Evolutionary conservation across 805 yeast genomes (phyloP), one percentile per base, ranked within the genome.

Genomic region (Myxozyma mucilagina): DNA sequence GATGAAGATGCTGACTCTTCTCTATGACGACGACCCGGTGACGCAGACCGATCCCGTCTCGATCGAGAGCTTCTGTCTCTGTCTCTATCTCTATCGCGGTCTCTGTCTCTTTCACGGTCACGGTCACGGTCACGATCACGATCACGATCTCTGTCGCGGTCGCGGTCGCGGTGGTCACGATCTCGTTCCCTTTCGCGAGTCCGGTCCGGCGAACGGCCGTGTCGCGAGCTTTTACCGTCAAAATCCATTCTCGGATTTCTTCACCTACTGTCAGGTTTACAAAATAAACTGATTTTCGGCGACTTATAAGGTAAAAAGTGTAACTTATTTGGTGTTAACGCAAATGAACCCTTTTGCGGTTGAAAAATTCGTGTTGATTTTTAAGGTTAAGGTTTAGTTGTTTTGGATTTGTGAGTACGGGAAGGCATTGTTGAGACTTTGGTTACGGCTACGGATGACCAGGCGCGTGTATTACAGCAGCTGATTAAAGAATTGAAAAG

Each of bases 11-110:
- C 29, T 38, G 49, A 16, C 16, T 53, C 65, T 20, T 49, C 53
- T 20, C 65, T 53, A 47, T 60, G 67, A 10, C 64, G 66, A 20
- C 55, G 50, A 35, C 51, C 32, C 7, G 38, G 41, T 8, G 51
- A 47, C 38, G 41, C 16, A 13, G 51, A 47, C 34, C 53, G 47
- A 14, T 60, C 68, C n/a, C 57, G 57, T 18, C 43, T 57, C 52
- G 48, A 35, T 56, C 24, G 61, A 38, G n/a, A 11, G 41, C 36
- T 39, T n/a, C 57, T 41, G n/a, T 53, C 45, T 10, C 59, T 47
- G 34, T 57, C 38, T 20, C 47, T 41, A 20, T 53, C 53, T 24
- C 41, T 38, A 44, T 31, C 42, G 50, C 34, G 41, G n/a, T 24
- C 38, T 8, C 47, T 42, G 20, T 47, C 59, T 55, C 55, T 41